Evolutionary conservation across 306 rosid species (phyloP), one percentile per base, ranked within the genome.

Genomic region (Ceratonia siliqua): DNA sequence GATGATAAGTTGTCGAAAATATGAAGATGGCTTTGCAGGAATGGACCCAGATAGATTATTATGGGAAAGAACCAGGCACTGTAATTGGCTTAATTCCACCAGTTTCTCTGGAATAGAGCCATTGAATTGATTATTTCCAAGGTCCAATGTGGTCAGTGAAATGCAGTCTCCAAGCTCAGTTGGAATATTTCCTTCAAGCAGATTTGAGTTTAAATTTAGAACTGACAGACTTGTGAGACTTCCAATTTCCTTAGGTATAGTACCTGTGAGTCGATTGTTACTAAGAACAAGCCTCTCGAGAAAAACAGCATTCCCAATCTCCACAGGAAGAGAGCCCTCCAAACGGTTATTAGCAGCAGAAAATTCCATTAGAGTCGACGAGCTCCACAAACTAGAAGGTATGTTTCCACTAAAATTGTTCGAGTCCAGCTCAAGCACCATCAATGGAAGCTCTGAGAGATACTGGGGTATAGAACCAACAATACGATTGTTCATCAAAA

Each of bases 1-100:
- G 62, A 95, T 79, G 1, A 68, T 82, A 33, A 67, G 61, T 72
- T 89, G 96, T n/a, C 83, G 92, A 62, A 95, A 95, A 85, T 89
- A 92, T 0, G 62, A 80, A 12, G 98, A 89, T 2, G 82, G 62
- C 71, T 76, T 90, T 13, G 89, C 62, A 68, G 99, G 99, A 65
- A 95, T 87, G n/a, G 88, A n/a, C 24, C 99, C 99, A 1, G 94
- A 89, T 2, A 95, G 83, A 68, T 86, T 71, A 72, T 95, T 95
- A 78, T 89, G 88, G n/a, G 99, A 95, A 55, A 95, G 98, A 70
- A 95, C 98, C 2, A 95, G 74, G 64, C 99, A 92, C 71, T 92
- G 97, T 53, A 95, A 75, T 67, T 89, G 88, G 78, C 85, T 62
- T 48, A 95, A 85, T 24, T 84, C 82, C 22, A 82, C 87, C 35